Evolutionary conservation across 2,329 filamentous ascomycete species (phyloP).

Genomic region (Ampelomyces quisqualis): DNA sequence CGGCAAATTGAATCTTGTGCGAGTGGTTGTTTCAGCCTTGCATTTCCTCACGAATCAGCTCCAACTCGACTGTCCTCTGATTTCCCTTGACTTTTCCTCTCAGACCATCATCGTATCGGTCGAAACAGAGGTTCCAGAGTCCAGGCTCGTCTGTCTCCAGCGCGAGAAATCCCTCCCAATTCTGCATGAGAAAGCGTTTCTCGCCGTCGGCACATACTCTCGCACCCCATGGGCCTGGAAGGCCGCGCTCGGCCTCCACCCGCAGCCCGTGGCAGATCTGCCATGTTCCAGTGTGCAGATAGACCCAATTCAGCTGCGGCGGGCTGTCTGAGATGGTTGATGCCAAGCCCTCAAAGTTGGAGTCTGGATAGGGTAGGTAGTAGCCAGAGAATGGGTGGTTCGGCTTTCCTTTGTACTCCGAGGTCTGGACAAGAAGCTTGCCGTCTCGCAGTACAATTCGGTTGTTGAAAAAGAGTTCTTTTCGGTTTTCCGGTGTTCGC

Average conservation of each 20-base stretch:
- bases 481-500: constrained; percentile 19
- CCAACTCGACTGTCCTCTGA: constrained; percentile 19
- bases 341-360: constrained; percentile 48
- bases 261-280: constrained; percentile 52
- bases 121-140: constrained; percentile 56
- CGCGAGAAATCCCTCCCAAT: constrained; percentile 57
- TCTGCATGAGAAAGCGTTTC: constrained; percentile 54
- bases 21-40: constrained; percentile 2
- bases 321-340: constrained; percentile 53
- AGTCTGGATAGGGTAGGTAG: constrained; percentile 51
- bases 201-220: constrained; percentile 74
- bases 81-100: constrained; percentile 33
- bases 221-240: constrained; percentile 48
- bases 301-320: constrained; percentile 68
- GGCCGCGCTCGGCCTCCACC: constrained; percentile 59
- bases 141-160: constrained; percentile 51
- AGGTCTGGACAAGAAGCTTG: constrained; percentile 23
- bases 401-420: constrained; percentile 15
- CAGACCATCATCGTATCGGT: constrained; percentile 48
- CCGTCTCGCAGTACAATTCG: constrained; percentile 18
- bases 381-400: constrained; percentile 52
- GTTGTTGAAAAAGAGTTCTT: constrained; percentile 17
- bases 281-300: constrained; percentile 56
- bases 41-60: constrained; percentile 17
- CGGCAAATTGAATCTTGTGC: neutral